Evolutionary conservation across 352 stramenopile species (phyloP), one percentile per base, ranked within the genome.

Genomic region (Pythium phragmitis): DNA sequence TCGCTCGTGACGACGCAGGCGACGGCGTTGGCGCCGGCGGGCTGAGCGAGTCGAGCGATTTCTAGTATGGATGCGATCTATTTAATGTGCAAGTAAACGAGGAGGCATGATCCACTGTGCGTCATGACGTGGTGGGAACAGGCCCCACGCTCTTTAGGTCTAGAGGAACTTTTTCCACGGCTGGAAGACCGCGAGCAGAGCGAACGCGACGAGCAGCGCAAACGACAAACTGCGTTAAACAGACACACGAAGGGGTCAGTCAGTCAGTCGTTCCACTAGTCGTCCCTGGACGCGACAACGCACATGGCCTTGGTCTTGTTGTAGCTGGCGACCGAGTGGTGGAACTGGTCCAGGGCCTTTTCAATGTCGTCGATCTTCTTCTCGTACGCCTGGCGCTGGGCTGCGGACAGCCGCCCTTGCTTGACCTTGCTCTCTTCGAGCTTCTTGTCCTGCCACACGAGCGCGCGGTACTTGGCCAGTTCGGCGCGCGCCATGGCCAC

Each of bases 361-460:
- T 90, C 82, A 34, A 95, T 59, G 14, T 87, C 73, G 41, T 70
- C 78, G 36, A 93, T 82, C 68, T 86, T 87, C 64, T 88, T 82
- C 67, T 95, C 80, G 73, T 91, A 91, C 23, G 57, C 54, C 16
- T 63, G 68, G 21, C 85, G 82, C 47, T 85, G 63, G 37, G 86
- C 82, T 0, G 74, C 48, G 12, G 64, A 84, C 54, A 95, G 56
- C 6, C 84, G 74, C 3, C 82, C 80, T 57, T 91, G 80, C 68
- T 90, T 88, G 47, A 80, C 51, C 28, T 82, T 80, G 49, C 69
- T 73, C 63, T 88, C 79, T 55, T 88, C 73, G 17, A 95, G 80
- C 69, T 95, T 95, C 68, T 95, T 88, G 71, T 95, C 86, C 65
- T 95, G 73, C 64, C 84, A 93, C 56, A 95, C 62, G 33, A 92